These are phyloP conservation scores for Sclerotinia trifoliorum DNA, from an alignment of 2,329 filamentous ascomycete species.

Conservation along the genomic window DNA sequence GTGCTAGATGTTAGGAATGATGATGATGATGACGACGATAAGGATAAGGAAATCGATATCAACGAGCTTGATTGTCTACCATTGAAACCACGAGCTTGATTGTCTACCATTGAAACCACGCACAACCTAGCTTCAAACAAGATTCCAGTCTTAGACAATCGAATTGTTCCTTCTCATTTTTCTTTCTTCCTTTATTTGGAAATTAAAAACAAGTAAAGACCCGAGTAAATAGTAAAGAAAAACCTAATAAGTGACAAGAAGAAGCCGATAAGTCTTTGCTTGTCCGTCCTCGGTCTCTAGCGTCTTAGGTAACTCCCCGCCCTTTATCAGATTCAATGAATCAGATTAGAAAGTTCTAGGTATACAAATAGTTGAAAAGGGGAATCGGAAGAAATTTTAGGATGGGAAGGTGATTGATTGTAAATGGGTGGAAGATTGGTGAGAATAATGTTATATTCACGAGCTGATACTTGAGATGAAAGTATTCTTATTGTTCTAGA, in stretches of 20 bases:
- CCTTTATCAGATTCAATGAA: conserved; percentile 4
- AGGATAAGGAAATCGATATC: conserved; percentile 25
- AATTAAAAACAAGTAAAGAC: background rate
- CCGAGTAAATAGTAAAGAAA: background rate
- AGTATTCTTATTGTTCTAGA: background rate
- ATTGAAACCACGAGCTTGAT: conserved; percentile 34
- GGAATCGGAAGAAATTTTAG: background rate
- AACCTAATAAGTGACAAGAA: background rate
- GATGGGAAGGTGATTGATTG: background rate
- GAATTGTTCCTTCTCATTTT: background rate
- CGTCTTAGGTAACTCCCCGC: background rate
- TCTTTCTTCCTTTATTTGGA: background rate
- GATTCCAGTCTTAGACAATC: conserved; percentile 2
- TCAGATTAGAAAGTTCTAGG: background rate
- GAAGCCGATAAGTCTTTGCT: background rate
- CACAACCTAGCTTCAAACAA: conserved; percentile 6
- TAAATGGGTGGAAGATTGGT: background rate
- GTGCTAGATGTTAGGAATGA: background rate
- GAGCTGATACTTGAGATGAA: background rate
- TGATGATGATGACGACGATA: conserved; percentile 15
- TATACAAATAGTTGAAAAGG: background rate
- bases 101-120: conserved; percentile 36
- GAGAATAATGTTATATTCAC: background rate
- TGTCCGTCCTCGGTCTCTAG: conserved; percentile 13
- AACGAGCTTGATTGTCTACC: conserved; percentile 29